phyloP scores from a whole-genome alignment of 2,329 filamentous ascomycete genomes.

The Zelopaecilomyces penicillatus region DNA sequence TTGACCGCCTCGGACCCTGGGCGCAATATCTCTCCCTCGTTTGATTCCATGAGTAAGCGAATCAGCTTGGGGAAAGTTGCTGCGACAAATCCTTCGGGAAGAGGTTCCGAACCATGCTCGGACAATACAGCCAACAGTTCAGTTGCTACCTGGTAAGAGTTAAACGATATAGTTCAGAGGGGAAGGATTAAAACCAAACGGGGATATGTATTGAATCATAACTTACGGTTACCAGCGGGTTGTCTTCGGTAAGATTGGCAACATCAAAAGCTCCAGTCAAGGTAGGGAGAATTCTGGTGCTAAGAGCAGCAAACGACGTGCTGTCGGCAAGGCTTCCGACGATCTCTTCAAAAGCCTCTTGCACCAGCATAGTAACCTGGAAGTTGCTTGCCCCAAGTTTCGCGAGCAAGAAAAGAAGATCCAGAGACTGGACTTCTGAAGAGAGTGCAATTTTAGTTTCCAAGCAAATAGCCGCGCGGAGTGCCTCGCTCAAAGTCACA shows the following conservation, averaged over 20 bases:
- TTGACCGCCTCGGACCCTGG: slow-evolving; percentile 80
- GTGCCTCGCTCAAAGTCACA: slow-evolving; percentile 78
- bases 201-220: neutral
- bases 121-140: slow-evolving; percentile 76
- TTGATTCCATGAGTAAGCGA: slow-evolving; percentile 69
- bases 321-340: slow-evolving; percentile 58
- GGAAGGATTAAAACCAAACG: neutral
- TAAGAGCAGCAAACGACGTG: slow-evolving; percentile 68
- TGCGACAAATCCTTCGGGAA: slow-evolving; percentile 78
- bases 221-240: slow-evolving; percentile 67
- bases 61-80: slow-evolving; percentile 82
- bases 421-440: slow-evolving; percentile 63
- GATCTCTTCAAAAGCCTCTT: slow-evolving; percentile 86
- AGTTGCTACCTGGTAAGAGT: slow-evolving; percentile 54
- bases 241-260: slow-evolving; percentile 75
- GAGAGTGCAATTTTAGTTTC: slow-evolving; percentile 68
- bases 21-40: slow-evolving; percentile 81
- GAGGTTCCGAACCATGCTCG: slow-evolving; percentile 73
- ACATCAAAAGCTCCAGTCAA: slow-evolving; percentile 85
- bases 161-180: slow-evolving; percentile 14
- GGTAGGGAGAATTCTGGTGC: slow-evolving; percentile 77
- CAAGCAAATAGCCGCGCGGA: slow-evolving; percentile 74
- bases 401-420: slow-evolving; percentile 79
- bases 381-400: slow-evolving; percentile 85
- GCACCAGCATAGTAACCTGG: slow-evolving; percentile 79